phyloP scores from a whole-genome alignment of 352 stramenopile species.

The Pythium aristosporum region DNA sequence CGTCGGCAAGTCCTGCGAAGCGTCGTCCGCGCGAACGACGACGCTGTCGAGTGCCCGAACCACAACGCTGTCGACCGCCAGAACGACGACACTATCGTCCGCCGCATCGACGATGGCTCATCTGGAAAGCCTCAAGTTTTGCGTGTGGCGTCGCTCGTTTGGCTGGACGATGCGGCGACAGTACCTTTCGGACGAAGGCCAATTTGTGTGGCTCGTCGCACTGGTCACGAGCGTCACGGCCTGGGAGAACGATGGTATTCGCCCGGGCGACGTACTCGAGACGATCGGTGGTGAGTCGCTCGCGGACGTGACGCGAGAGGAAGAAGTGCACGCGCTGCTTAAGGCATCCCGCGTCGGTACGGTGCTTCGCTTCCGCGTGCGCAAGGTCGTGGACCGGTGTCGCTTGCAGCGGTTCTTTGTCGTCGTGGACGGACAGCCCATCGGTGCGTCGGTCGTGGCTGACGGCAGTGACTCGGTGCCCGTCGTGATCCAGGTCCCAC shows the following conservation, averaged over 20 bases:
- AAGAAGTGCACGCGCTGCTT: constrained; percentile 38
- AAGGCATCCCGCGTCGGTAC: constrained; percentile 28
- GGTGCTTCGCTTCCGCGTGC: constrained; percentile 50
- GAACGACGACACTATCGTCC: not conserved
- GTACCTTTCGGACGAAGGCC: constrained; percentile 13
- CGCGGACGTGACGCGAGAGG: constrained; percentile 28
- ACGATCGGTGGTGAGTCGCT: constrained; percentile 39
- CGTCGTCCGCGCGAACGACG: too few species aligned
- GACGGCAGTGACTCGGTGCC: constrained; percentile 46
- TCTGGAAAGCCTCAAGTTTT: constrained; percentile 43
- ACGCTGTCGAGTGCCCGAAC: too few species aligned
- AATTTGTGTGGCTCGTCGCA: constrained; percentile 20
- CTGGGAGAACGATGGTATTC: constrained; percentile 45
- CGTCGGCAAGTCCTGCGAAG: not conserved
- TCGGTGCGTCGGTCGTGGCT: constrained; percentile 46
- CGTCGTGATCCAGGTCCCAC: constrained; percentile 42
- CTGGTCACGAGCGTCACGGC: constrained; percentile 33
- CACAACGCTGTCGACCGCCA: not conserved
- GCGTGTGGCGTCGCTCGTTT: constrained; percentile 34
- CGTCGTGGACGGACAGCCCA: constrained; percentile 33
- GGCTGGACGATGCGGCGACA: constrained; percentile 10
- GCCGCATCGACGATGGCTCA: not conserved
- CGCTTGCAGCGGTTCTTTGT: constrained; percentile 39
- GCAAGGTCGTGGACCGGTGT: constrained; percentile 19
- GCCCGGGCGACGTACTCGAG: constrained; percentile 54